A percentile compares a stretch with the other conserved stretches of the same genome.
These are phyloP conservation scores for Dioscorea alata DNA, from an alignment of 106 monocot genomes.

Conservation along the genomic window DNA sequence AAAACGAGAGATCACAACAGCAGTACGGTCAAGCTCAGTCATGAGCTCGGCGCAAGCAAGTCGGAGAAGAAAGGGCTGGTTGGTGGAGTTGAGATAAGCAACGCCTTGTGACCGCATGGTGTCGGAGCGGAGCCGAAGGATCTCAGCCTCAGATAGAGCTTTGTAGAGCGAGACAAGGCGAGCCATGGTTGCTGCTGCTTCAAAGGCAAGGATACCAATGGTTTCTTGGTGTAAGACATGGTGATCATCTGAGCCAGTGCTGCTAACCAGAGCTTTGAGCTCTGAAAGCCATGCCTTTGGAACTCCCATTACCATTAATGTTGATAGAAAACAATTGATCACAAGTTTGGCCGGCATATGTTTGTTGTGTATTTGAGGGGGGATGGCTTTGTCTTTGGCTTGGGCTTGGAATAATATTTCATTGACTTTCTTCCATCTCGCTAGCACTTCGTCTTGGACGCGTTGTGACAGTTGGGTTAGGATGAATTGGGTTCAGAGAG, in stretches of 20 bases:
- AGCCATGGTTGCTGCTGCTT: conserved; percentile 62
- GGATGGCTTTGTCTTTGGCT: too few species aligned
- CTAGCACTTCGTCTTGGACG: too few species aligned
- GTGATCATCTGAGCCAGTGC: neutral
- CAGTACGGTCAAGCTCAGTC: conserved; percentile 53
- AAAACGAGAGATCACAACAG: conserved; percentile 41
- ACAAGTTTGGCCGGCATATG: too few species aligned
- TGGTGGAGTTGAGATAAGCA: conserved; percentile 61
- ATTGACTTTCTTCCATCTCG: too few species aligned
- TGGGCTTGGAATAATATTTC: too few species aligned
- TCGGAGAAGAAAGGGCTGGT: conserved; percentile 55
- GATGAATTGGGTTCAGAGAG: too few species aligned
- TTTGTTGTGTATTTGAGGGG: too few species aligned
- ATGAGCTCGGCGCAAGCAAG: conserved; percentile 66
- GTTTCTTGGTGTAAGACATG: neutral
- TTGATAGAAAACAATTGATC: too few species aligned
- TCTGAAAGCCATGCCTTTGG: conserved; percentile 3
- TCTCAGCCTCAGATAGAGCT: conserved; percentile 41
- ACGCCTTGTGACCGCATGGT: conserved; percentile 70
- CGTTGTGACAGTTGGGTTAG: too few species aligned
- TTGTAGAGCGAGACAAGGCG: conserved; percentile 57
- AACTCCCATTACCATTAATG: neutral
- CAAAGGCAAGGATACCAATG: conserved; percentile 69
- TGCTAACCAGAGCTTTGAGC: neutral
- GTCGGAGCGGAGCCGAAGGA: conserved; percentile 36